These are phyloP conservation scores for Mrakia blollopis DNA, from an alignment of 768 basidiomycete species.

Conservation along the genomic window DNA sequence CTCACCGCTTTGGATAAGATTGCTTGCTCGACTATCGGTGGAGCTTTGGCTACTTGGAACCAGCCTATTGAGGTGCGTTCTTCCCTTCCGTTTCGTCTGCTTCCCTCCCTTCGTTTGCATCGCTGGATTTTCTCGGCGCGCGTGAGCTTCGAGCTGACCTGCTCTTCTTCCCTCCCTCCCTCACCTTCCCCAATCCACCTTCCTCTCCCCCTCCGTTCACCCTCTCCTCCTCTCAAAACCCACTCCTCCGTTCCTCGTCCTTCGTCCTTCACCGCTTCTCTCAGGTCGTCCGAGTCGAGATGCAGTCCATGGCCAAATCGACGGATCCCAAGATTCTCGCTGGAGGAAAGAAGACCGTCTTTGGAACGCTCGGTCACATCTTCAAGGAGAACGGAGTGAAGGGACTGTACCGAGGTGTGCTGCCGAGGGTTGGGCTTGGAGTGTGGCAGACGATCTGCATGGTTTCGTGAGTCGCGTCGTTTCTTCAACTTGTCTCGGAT, in stretches of 20 bases:
- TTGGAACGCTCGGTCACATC: slow-evolving; percentile 87
- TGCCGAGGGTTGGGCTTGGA: slow-evolving; percentile 91
- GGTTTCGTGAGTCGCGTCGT: slow-evolving; percentile 61
- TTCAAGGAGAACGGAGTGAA: slow-evolving; percentile 95
- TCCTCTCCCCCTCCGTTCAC: neutral
- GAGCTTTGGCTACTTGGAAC: slow-evolving; percentile 97
- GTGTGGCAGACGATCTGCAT: slow-evolving; percentile 98
- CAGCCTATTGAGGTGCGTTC: slow-evolving; percentile 73
- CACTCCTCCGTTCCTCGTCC: neutral
- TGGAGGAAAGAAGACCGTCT: slow-evolving; percentile 73
- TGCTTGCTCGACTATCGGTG: slow-evolving; percentile 73
- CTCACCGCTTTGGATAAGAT: slow-evolving; percentile 80
- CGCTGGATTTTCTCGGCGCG: slow-evolving; percentile 40
- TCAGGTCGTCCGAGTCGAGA: slow-evolving; percentile 52
- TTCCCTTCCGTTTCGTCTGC: neutral
- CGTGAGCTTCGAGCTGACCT: slow-evolving; percentile 42
- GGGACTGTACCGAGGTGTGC: slow-evolving; percentile 94
- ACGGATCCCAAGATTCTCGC: slow-evolving; percentile 66
- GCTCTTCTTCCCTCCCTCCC: no score
- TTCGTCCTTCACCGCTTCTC: no score
- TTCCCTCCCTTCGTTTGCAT: neutral
- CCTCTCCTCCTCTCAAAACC: no score
- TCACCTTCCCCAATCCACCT: neutral
- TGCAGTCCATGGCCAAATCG: slow-evolving; percentile 98
- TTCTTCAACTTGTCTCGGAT: slow-evolving; percentile 1